Conservation (phyloP, 345 rosid genomes). For the Laguncularia racemosa region DNA sequence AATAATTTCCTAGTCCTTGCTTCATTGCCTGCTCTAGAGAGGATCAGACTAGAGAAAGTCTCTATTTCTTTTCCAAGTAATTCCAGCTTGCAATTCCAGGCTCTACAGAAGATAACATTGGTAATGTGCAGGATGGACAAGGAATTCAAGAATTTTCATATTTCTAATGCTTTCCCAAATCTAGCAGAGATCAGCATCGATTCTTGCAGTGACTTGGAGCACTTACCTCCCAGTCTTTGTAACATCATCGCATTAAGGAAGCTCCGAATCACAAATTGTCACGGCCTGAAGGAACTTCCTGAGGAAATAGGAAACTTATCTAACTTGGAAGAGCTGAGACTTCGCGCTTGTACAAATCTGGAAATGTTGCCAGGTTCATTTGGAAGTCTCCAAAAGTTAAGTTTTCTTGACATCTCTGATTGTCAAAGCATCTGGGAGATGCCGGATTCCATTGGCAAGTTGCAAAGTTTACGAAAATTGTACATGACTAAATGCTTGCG, state of each 20-base stretch:
- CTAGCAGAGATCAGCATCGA: conserved; percentile 19
- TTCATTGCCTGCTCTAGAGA: conserved; percentile 13
- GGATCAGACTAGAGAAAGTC: conserved; percentile 20
- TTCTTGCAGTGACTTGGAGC: conserved; percentile 22
- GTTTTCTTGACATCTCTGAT: conserved; percentile 18
- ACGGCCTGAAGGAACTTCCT: conserved; percentile 13
- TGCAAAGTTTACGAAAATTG: conserved; percentile 12
- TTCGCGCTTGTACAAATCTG: conserved; percentile 16
- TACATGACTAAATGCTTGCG: conserved; percentile 18
- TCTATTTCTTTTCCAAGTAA: conserved; percentile 8
- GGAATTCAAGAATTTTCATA: conserved; percentile 8
- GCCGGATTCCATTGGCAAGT: conserved; percentile 16
- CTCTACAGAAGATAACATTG: conserved; percentile 18
- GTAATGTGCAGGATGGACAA: conserved; percentile 17
- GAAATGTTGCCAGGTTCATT: conserved; percentile 15
- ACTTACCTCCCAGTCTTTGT: conserved; percentile 16
- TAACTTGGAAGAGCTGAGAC: conserved; percentile 19
- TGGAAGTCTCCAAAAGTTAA: conserved; percentile 11
- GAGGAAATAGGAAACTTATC: conserved; percentile 13
- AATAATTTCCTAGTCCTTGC: conserved; percentile 5
- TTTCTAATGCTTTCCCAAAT: conserved; percentile 12
- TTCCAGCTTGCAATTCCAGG: not conserved
- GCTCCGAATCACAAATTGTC: conserved; percentile 21
- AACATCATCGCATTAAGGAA: conserved; percentile 6
- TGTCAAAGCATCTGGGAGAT: conserved; percentile 9